Evolutionary conservation across 1,284 basidiomycete species (phyloP).

Genomic region (Phellopilus nigrolimitatus): DNA sequence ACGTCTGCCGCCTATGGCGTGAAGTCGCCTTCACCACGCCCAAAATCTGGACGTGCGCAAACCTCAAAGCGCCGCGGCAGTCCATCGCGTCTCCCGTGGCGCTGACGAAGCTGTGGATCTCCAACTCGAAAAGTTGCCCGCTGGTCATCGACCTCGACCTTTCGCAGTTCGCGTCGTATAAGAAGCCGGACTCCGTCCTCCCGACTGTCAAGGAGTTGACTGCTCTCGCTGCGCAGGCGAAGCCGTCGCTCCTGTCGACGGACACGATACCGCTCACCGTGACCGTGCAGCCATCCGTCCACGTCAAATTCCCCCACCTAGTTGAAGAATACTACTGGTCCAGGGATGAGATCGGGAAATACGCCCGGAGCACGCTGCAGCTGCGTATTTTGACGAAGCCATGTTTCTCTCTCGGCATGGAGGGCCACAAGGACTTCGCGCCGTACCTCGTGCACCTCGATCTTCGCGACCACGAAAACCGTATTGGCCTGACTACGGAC

Average conservation of each 20-base stretch:
- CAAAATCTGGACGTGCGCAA: conserved; percentile 12
- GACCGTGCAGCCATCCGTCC: no score
- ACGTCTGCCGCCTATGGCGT: conserved; percentile 16
- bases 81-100: conserved; percentile 3
- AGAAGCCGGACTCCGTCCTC: conserved; percentile 6
- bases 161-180: conserved; percentile 6
- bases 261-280: no score
- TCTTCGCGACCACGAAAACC: background rate
- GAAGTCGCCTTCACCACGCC: conserved; percentile 9
- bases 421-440: conserved; percentile 7
- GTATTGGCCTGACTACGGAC: background rate
- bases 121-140: conserved; percentile 3
- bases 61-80: background rate
- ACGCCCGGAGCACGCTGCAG: background rate
- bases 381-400: conserved; percentile 8
- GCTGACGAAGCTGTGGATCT: conserved; percentile 9
- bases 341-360: background rate
- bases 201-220: conserved; percentile 9
- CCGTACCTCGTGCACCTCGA: conserved; percentile 14
- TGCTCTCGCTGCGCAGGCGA: conserved; percentile 1
- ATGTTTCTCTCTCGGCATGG: conserved; percentile 8
- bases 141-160: conserved; percentile 16
- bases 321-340: conserved; percentile 3
- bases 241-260: background rate
- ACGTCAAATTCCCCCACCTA: no score